Conservation (phyloP, 805 yeast genomes). For the Wickerhamiella alocasiicola region DNA sequence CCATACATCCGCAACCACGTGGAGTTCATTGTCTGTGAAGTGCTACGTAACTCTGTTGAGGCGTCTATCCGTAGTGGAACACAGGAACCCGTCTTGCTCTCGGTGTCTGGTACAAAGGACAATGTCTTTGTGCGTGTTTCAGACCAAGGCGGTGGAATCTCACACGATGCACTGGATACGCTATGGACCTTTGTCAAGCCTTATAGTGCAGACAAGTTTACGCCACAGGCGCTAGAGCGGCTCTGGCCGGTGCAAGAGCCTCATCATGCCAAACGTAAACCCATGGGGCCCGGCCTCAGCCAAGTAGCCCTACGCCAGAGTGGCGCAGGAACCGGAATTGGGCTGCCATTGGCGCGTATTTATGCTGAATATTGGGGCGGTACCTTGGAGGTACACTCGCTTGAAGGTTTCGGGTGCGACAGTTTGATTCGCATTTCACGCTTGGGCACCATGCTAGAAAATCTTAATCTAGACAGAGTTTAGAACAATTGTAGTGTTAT, state of each 20-base stretch:
- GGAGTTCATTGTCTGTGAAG: constrained; percentile 77
- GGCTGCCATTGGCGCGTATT: constrained; percentile 83
- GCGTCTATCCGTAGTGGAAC: constrained; percentile 42
- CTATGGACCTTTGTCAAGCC: constrained; percentile 73
- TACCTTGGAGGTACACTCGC: constrained; percentile 61
- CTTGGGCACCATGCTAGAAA: constrained; percentile 54
- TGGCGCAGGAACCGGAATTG: constrained; percentile 67
- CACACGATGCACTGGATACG: constrained; percentile 41
- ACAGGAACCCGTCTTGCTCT: constrained; percentile 55
- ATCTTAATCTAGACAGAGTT: constrained; percentile 32
- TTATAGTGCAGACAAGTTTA: constrained; percentile 10
- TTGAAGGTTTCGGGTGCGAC: constrained; percentile 89
- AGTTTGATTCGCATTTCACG: constrained; percentile 69
- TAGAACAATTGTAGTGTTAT: no score
- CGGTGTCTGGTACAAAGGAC: constrained; percentile 53
- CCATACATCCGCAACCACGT: constrained; percentile 80
- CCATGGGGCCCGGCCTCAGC: constrained; percentile 33
- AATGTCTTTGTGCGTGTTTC: constrained; percentile 66
- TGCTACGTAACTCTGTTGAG: constrained; percentile 71
- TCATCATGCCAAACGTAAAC: constrained; percentile 1
- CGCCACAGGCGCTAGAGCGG: constrained; percentile 16
- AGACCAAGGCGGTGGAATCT: constrained; percentile 84
- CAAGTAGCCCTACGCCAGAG: constrained; percentile 61
- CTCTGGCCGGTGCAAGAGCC: constrained; percentile 19
- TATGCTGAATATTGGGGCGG: constrained; percentile 98